Conservation (phyloP, 352 stramenopile genomes). For the Globisporangium paroecandrum region DNA sequence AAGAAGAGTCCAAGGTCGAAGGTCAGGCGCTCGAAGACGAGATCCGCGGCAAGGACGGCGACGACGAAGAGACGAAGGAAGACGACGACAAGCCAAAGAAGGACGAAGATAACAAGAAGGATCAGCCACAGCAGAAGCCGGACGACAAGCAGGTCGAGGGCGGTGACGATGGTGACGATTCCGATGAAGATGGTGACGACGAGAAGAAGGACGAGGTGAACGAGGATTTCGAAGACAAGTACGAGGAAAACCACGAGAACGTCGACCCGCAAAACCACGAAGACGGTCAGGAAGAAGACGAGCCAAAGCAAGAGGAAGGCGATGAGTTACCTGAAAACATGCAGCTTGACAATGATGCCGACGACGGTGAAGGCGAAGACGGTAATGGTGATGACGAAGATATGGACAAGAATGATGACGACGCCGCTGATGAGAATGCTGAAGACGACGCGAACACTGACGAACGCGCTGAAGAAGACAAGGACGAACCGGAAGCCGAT, state of each 20-base stretch:
- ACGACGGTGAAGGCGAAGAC: slow-evolving; percentile 35
- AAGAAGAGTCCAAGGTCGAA: slow-evolving; percentile 83
- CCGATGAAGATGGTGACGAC: slow-evolving; percentile 34
- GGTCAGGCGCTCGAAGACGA: slow-evolving; percentile 83
- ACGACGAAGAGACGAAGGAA: slow-evolving; percentile 79
- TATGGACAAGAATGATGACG: slow-evolving; percentile 48
- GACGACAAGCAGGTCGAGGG: slow-evolving; percentile 47
- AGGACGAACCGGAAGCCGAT: slow-evolving; percentile 55
- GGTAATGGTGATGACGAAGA: slow-evolving; percentile 44
- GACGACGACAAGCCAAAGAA: slow-evolving; percentile 57
- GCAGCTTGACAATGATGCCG: slow-evolving; percentile 69
- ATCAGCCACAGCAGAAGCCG: slow-evolving; percentile 32
- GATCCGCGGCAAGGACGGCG: slow-evolving; percentile 87
- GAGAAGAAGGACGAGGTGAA: slow-evolving; percentile 87
- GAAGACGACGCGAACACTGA: slow-evolving; percentile 38
- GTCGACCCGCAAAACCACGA: slow-evolving; percentile 57
- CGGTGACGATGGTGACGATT: slow-evolving; percentile 37
- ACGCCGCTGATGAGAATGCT: slow-evolving; percentile 25
- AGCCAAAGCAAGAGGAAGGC: slow-evolving; percentile 54
- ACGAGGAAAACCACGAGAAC: slow-evolving; percentile 68
- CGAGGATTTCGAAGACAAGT: slow-evolving; percentile 88
- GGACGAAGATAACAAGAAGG: slow-evolving; percentile 38
- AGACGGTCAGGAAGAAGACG: slow-evolving; percentile 40
- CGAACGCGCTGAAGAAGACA: slow-evolving; percentile 41
- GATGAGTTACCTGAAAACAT: slow-evolving; percentile 84